phyloP scores from a whole-genome alignment of 768 basidiomycete genomes.

The Suillus subalutaceus region DNA sequence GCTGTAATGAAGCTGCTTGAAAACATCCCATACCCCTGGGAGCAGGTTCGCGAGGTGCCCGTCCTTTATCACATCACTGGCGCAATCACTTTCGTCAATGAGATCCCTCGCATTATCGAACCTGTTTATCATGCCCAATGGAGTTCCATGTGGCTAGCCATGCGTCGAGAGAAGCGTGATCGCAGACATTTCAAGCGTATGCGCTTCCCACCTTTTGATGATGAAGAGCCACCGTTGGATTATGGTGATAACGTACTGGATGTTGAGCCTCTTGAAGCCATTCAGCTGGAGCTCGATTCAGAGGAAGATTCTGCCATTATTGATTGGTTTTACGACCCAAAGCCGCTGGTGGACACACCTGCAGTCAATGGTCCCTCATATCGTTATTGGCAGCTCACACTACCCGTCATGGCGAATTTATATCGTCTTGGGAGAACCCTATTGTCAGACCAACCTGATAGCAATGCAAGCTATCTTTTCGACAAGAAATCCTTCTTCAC shows the following conservation, averaged over 20 bases:
- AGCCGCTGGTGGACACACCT: slow-evolving; percentile 89
- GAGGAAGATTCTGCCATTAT: slow-evolving; percentile 90
- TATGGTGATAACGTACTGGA: slow-evolving; percentile 99
- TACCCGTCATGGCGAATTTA: slow-evolving; percentile 96
- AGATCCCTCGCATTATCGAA: slow-evolving; percentile 95
- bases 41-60: slow-evolving; percentile 99
- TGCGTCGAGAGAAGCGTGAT: slow-evolving; percentile 98
- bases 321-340: slow-evolving; percentile 99
- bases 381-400: slow-evolving; percentile 87
- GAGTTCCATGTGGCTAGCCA: slow-evolving; percentile 99
- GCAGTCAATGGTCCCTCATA: slow-evolving; percentile 93
- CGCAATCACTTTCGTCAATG: slow-evolving; percentile 99
- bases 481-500: slow-evolving; percentile 99
- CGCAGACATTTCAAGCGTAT: slow-evolving; percentile 99
- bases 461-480: slow-evolving; percentile 90
- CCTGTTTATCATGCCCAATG: slow-evolving; percentile 99
- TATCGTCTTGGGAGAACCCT: slow-evolving; percentile 95
- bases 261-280: slow-evolving; percentile 96
- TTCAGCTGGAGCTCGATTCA: slow-evolving; percentile 92
- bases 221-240: slow-evolving; percentile 98
- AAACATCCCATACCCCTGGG: slow-evolving; percentile 98
- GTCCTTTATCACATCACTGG: slow-evolving; percentile 99
- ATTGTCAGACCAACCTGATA: slow-evolving; percentile 90
- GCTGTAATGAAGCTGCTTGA: slow-evolving; percentile 99
- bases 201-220: slow-evolving; percentile 99